These are phyloP conservation scores for Pseudonitzschia pungens DNA, from an alignment of 108 stramenopile species.

Conservation along the genomic window DNA sequence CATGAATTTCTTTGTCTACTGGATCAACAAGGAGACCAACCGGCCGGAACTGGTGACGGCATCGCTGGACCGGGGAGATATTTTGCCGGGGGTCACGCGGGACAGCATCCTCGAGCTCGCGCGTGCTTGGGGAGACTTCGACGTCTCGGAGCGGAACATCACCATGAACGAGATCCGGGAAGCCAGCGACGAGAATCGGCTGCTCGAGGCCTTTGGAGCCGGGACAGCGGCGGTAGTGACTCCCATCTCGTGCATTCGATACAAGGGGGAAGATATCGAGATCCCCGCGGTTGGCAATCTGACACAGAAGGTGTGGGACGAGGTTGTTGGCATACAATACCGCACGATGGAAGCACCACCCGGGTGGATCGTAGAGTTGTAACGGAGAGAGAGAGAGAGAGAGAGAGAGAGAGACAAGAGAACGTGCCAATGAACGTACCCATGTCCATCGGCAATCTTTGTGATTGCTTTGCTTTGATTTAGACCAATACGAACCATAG, in stretches of 20 bases:
- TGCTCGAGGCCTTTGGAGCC: conserved; percentile 93
- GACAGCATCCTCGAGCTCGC: conserved; percentile 81
- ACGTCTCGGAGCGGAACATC: conserved; percentile 70
- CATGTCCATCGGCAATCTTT: too few species aligned
- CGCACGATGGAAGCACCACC: conserved; percentile 72
- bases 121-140: conserved; percentile 72
- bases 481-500: too few species aligned
- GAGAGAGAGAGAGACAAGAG: neutral
- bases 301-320: conserved; percentile 83
- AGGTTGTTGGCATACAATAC: conserved; percentile 89
- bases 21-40: conserved; percentile 57
- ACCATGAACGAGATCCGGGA: conserved; percentile 83
- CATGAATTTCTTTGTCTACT: conserved; percentile 96
- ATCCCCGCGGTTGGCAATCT: conserved; percentile 78
- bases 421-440: too few species aligned
- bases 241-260: conserved; percentile 82
- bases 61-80: conserved; percentile 90
- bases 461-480: too few species aligned
- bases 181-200: conserved; percentile 71
- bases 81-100: conserved; percentile 94
- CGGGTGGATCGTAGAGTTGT: conserved; percentile 47
- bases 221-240: conserved; percentile 97
- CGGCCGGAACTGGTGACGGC: conserved; percentile 87
- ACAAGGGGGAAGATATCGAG: conserved; percentile 79
- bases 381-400: neutral